These are phyloP conservation scores for Boletus rubescentipes DNA, from an alignment of 768 basidiomycete genomes.

Conservation along the genomic window DNA sequence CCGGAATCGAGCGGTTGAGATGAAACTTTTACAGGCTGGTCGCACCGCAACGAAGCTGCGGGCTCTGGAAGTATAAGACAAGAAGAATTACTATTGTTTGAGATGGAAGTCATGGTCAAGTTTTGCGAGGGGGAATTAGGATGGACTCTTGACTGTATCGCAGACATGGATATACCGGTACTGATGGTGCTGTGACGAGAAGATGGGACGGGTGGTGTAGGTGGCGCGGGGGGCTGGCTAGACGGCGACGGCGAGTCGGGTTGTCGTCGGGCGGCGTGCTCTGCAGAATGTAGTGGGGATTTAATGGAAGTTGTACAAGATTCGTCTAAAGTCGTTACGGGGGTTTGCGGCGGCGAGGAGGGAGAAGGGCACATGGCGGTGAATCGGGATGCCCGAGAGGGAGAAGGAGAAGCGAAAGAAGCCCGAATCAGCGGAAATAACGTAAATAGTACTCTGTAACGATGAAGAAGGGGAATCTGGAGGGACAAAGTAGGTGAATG, in stretches of 20 bases:
- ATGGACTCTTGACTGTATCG: conserved; percentile 18
- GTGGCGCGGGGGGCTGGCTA: conserved; percentile 21
- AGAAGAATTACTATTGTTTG: conserved; percentile 14
- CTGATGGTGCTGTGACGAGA: conserved; percentile 5
- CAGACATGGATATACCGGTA: conserved; percentile 17
- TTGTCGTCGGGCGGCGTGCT: conserved; percentile 3
- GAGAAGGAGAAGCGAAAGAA: conserved; percentile 13
- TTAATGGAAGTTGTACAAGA: conserved; percentile 6
- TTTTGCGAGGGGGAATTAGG: conserved; percentile 24
- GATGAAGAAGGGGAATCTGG: conserved; percentile 6
- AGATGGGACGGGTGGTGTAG: conserved; percentile 12
- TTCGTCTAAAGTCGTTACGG: conserved; percentile 20
- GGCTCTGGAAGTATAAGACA: conserved; percentile 21
- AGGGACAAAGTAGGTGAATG: conserved; percentile 20
- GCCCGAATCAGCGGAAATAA: conserved; percentile 14
- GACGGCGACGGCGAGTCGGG: conserved; percentile 13
- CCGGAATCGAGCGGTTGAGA: conserved; percentile 14
- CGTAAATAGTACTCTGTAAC: conserved; percentile 22
- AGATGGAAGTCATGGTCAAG: conserved; percentile 7
- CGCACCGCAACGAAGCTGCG: conserved; percentile 1
- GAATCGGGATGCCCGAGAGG: conserved; percentile 23
- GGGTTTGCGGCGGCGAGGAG: conserved; percentile 27
- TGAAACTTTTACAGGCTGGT: conserved; percentile 8
- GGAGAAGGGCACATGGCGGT: conserved; percentile 25
- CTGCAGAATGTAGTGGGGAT: conserved; percentile 6